phyloP scores from a whole-genome alignment of 768 basidiomycete genomes.

The Hygrophorus pudorinus region DNA sequence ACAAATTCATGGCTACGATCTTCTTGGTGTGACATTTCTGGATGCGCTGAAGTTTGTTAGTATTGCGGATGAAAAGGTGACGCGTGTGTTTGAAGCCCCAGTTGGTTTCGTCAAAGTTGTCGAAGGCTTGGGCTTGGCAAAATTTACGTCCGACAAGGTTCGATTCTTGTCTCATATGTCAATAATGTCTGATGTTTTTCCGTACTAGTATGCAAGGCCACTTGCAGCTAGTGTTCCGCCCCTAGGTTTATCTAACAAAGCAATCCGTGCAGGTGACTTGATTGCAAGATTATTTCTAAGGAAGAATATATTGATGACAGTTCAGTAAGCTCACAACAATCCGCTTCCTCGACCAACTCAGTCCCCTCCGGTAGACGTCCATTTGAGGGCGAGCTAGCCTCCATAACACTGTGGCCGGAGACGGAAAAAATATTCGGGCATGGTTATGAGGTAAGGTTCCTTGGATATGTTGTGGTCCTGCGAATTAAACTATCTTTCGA shows the following conservation, averaged over 20 bases:
- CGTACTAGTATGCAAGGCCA: slow-evolving; percentile 48
- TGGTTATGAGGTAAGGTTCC: slow-evolving; percentile 76
- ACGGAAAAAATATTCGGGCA: slow-evolving; percentile 95
- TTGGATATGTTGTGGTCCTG: slow-evolving; percentile 1
- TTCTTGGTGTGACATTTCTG: slow-evolving; percentile 72
- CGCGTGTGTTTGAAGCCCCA: slow-evolving; percentile 88
- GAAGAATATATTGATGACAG: background rate
- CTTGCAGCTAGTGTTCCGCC: slow-evolving; percentile 86
- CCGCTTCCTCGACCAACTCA: slow-evolving; percentile 5
- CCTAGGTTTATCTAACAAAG: slow-evolving; percentile 90
- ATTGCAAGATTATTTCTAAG: background rate
- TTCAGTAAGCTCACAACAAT: background rate
- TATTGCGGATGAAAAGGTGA: slow-evolving; percentile 94
- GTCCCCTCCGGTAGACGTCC: slow-evolving; percentile 28
- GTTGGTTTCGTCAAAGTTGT: slow-evolving; percentile 61
- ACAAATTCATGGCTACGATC: slow-evolving; percentile 94
- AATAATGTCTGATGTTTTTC: slow-evolving; percentile 4
- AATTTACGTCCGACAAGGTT: slow-evolving; percentile 43
- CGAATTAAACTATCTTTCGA: slow-evolving; percentile 18
- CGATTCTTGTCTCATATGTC: slow-evolving; percentile 7
- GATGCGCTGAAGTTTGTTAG: slow-evolving; percentile 73
- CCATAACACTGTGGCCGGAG: slow-evolving; percentile 92
- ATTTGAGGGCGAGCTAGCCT: slow-evolving; percentile 85
- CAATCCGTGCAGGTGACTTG: slow-evolving; percentile 52
- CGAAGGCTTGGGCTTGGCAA: slow-evolving; percentile 38